Conservation (phyloP, 2,329 filamentous ascomycete genomes). For the Didymella segeticola region DNA sequence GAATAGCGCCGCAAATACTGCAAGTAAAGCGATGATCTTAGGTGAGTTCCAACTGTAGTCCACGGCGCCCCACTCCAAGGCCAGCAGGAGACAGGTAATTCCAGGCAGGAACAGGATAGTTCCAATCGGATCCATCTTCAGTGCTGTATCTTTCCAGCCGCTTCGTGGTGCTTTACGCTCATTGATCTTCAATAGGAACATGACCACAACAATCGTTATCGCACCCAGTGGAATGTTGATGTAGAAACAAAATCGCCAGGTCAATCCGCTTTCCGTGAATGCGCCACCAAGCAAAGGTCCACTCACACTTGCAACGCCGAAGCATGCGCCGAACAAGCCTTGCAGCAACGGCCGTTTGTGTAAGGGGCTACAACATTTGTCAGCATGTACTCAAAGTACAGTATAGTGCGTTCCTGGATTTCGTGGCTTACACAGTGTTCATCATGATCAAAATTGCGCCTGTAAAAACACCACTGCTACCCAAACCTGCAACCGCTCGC, state of each 20-base stretch:
- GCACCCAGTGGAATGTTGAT: conserved; percentile 62
- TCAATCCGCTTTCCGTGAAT: conserved; percentile 50
- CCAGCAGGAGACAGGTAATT: conserved; percentile 55
- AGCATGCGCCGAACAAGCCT: conserved; percentile 50
- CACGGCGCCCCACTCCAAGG: conserved; percentile 57
- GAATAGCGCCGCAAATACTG: conserved; percentile 50
- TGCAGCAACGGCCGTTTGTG: conserved; percentile 51
- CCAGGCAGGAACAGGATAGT: conserved; percentile 51
- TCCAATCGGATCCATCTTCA: conserved; percentile 53
- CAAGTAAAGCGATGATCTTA: conserved; percentile 52
- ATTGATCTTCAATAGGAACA: conserved; percentile 43
- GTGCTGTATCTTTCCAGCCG: conserved; percentile 40
- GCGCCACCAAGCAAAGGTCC: conserved; percentile 55
- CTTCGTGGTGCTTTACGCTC: conserved; percentile 40
- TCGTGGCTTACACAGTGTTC: conserved; percentile 40
- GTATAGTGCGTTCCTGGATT: no score
- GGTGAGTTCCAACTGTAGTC: conserved; percentile 52
- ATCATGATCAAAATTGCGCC: conserved; percentile 45
- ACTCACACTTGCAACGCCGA: conserved; percentile 50
- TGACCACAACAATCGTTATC: conserved; percentile 46
- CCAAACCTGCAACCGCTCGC: conserved; percentile 40
- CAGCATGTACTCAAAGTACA: no score
- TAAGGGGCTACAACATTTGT: no score
- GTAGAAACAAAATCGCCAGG: conserved; percentile 56
- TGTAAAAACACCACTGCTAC: conserved; percentile 42